Evolutionary conservation across 208 protist genomes (phyloP), one percentile per base, ranked within the genome.

Genomic region (Strigomonas culicis): DNA sequence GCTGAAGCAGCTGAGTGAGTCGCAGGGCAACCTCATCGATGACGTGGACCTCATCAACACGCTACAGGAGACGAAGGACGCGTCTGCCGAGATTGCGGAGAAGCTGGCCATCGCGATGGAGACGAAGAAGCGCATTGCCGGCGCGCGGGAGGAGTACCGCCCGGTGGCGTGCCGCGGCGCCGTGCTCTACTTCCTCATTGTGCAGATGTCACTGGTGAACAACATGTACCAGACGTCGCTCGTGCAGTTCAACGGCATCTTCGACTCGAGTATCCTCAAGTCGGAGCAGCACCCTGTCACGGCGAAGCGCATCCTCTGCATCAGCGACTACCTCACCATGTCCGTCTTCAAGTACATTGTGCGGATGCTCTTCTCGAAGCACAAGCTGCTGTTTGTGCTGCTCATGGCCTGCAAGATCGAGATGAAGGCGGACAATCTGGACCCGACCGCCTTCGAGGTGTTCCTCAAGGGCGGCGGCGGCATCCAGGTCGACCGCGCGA

Each of bases 201-300:
- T 98, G 50, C 98, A 99, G 68, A 98, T 99, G 95, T 90, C 90
- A 3, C 63, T 97, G 17, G 97, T 99, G 22, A 98, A 90, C 75
- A 66, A 91, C 73, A 99, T 99, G 98, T 99, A 99, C 81, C 96
- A 99, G 77, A 99, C 95, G 27, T 99, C 98, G 30, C 92, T 99
- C 43, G 72, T 84, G 21, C 97, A 99, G 80, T 99, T 99, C 88
- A 88, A 99, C 63, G 79, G 78, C 49, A 86, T 98, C 59, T 99
- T 99, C 74, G 92, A 99, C 72, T 69, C 79, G 44, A 89, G 94
- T 3, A 98, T 99, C 68, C 66, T 94, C 32, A 73, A 83, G 32
- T 95, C 89, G 4, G 89, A 97, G 70, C 83, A 91, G 56, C 87
- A 95, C 71, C 87, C 90, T 44, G 77, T 97, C 17, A 92, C 96